Conservation (phyloP, 2,329 filamentous ascomycete species). For the Fusarium sp. region DNA sequence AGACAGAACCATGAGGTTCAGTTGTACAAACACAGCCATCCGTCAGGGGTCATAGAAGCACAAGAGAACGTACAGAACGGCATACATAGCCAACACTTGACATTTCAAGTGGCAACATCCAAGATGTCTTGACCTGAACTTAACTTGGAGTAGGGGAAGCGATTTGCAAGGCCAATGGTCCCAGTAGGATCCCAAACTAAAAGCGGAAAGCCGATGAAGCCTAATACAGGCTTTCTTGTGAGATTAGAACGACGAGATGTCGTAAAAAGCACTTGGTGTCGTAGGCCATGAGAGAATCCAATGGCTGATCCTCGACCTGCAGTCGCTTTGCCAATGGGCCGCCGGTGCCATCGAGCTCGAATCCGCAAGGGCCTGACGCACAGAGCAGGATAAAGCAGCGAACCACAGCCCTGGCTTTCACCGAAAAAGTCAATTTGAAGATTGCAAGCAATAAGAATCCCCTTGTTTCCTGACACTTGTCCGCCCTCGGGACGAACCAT, state of each 20-base stretch:
- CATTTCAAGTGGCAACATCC: conserved; percentile 29
- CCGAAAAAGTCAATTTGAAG: conserved; percentile 51
- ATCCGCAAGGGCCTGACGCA: conserved; percentile 33
- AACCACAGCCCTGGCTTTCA: conserved; percentile 53
- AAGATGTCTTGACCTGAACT: conserved; percentile 7
- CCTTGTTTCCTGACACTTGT: conserved; percentile 54
- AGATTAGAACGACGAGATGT: conserved; percentile 22
- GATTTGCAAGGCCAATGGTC: conserved; percentile 13
- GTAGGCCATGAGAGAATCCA: conserved; percentile 24
- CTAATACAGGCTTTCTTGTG: conserved; percentile 15
- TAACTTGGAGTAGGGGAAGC: conserved; percentile 3
- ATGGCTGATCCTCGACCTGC: conserved; percentile 27
- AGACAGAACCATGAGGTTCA: conserved; percentile 17
- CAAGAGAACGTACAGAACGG: background rate
- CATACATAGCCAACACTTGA: background rate
- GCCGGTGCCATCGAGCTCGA: conserved; percentile 29
- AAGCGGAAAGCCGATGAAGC: conserved; percentile 14
- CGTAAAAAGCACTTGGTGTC: conserved; percentile 19
- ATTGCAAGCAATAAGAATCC: conserved; percentile 48
- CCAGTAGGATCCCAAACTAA: background rate
- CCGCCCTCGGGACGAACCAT: conserved; percentile 54
- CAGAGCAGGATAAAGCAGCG: conserved; percentile 41
- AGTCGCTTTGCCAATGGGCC: conserved; percentile 26
- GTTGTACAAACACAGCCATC: conserved; percentile 26
- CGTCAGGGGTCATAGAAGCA: conserved; percentile 15